Percentiles rank a stretch among this genome's conserved stretches.
These are phyloP conservation scores for Oxyria digyna DNA, from an alignment of 148 eudicot species.

Conservation along the genomic window DNA sequence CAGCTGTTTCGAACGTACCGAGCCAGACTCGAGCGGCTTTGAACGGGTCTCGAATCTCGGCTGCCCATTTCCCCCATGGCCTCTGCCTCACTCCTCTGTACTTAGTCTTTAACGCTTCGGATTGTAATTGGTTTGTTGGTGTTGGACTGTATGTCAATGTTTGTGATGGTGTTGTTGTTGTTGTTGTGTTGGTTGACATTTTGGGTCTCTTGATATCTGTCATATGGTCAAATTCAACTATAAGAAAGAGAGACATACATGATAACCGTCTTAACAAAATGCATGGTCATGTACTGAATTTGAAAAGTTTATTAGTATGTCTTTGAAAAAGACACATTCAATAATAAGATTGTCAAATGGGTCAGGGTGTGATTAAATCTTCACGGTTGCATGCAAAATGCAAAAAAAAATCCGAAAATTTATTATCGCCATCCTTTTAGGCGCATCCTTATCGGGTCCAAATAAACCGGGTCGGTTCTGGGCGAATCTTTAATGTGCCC, in stretches of 20 bases:
- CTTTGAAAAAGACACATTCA: background rate
- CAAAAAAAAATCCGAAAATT: too few species aligned
- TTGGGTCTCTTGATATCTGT: background rate
- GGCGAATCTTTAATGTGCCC: too few species aligned
- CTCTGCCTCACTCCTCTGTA: constrained; percentile 75
- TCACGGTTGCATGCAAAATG: too few species aligned
- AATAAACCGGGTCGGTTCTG: too few species aligned
- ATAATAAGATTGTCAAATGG: background rate
- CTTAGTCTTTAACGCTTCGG: constrained; percentile 23
- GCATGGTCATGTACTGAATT: background rate
- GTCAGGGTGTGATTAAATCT: too few species aligned
- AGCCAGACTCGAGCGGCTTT: constrained; percentile 81
- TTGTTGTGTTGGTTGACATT: background rate
- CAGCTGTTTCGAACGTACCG: constrained; percentile 71
- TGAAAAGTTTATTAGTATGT: background rate
- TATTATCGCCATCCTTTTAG: too few species aligned
- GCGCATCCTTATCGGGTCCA: too few species aligned
- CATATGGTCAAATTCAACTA: background rate
- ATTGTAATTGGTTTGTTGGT: background rate
- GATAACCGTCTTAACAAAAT: background rate
- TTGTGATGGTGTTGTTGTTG: too few species aligned
- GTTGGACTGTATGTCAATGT: background rate
- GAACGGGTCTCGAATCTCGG: constrained; percentile 64
- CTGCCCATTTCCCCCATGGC: constrained; percentile 96
- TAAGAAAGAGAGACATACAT: background rate